These are phyloP conservation scores for Aristolochia contorta DNA, from an alignment of 164 flowering plant species.

Conservation along the genomic window DNA sequence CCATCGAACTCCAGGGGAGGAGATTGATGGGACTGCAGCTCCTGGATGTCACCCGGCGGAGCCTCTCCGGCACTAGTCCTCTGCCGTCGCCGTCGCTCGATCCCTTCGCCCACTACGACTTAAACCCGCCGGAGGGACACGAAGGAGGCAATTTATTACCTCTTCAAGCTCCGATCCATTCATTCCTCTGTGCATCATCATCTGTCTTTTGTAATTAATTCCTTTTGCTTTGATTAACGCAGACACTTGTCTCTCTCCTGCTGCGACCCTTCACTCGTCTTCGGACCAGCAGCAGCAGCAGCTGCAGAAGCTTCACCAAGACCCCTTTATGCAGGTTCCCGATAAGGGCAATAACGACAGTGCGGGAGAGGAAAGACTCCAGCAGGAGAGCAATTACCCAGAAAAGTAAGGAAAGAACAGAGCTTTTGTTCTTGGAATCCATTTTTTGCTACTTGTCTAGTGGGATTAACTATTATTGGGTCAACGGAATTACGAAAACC, in stretches of 20 bases:
- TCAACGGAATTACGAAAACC: too few species aligned
- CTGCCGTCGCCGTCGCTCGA: neutral
- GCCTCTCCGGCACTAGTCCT: slow-evolving; percentile 1
- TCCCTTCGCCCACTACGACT: slow-evolving; percentile 25
- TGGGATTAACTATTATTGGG: too few species aligned
- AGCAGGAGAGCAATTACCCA: slow-evolving; percentile 33
- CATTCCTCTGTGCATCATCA: too few species aligned
- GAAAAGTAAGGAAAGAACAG: slow-evolving; percentile 31
- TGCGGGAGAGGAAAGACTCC: slow-evolving; percentile 19
- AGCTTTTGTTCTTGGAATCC: neutral
- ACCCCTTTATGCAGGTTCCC: neutral
- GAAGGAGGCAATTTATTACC: slow-evolving; percentile 22
- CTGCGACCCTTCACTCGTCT: slow-evolving; percentile 9
- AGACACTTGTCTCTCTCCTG: slow-evolving; percentile 22
- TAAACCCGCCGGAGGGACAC: slow-evolving; percentile 19
- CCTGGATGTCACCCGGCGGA: slow-evolving; percentile 45
- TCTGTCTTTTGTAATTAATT: too few species aligned
- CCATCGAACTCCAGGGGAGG: slow-evolving; percentile 70
- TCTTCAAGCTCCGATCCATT: too few species aligned
- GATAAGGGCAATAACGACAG: slow-evolving; percentile 12
- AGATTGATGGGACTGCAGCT: slow-evolving; percentile 75
- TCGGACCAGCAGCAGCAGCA: slow-evolving; percentile 15
- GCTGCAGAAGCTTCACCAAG: slow-evolving; percentile 2
- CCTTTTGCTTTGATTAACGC: slow-evolving; percentile 4
- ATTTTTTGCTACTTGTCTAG: neutral